Evolutionary conservation across 202 grass and related monocot species (phyloP), one percentile per base, ranked within the genome.

Genomic region (Carex sylvatica): DNA sequence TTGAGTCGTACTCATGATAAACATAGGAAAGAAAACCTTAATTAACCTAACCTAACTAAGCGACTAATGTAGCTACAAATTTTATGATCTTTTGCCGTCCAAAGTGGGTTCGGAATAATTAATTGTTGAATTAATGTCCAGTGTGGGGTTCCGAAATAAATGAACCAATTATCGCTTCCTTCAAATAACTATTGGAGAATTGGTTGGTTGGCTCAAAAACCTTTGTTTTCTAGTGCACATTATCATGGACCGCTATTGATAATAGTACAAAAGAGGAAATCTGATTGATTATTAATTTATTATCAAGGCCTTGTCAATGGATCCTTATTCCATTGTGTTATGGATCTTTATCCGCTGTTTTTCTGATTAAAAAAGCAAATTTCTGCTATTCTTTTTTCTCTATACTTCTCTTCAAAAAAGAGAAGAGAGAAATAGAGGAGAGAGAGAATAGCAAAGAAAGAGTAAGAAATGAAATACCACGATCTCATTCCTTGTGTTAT

Each of bases 31-130:
- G 3, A 61, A 18, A 65, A 65, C 5, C 23, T 35, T 73, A 73
- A 76, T 56, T 76, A 76, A 76, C 7, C 28, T 53, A 56, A 76
- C 72, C 51, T 76, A 76, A n/a, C 72, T 35, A n/a, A 35, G 26
- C 7, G 49, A 56, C 72, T 76, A 3, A 31, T 56, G 23, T 76
- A 76, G 26, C 72, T 56, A 76, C 14, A 56, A 33, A 76, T 55
- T 33, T 56, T 35, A 35, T 75, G 49, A 53, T 54, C 7, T 33
- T 11, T 33, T 11, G 7, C 72, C 51, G 7, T 76, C 8, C 1
- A 75, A 54, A 35, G 72, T 76, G 72, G 72, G 72, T 56, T 70
- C 6, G 35, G 66, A 11, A 70, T 11, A 19, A 12, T 70, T 70
- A 70, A 12, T 70, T 36, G 66, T 76, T 76, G 26, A n/a, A 40